These are phyloP conservation scores for Rossbeevera mucosa DNA, from an alignment of 768 basidiomycete species.

Conservation along the genomic window DNA sequence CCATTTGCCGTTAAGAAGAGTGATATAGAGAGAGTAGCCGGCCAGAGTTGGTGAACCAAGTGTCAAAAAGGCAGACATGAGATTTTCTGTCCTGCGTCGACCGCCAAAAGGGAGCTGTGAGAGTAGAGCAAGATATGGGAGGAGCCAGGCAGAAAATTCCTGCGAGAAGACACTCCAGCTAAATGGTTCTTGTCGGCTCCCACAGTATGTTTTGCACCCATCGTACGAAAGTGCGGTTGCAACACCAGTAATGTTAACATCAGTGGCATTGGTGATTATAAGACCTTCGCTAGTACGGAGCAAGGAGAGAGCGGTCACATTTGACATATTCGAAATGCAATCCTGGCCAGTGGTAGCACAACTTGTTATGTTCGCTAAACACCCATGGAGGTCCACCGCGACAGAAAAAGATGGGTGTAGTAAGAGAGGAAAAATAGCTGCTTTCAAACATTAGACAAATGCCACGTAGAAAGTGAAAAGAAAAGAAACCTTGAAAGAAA, in stretches of 20 bases:
- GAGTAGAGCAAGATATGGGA: conserved; percentile 46
- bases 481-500: conserved; percentile 4
- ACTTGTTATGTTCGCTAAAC: conserved; percentile 4
- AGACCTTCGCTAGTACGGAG: conserved; percentile 11
- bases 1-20: conserved; percentile 43
- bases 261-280: neutral
- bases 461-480: neutral
- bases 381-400: conserved; percentile 12
- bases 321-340: conserved; percentile 5
- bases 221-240: conserved; percentile 11
- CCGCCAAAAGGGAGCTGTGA: conserved; percentile 49
- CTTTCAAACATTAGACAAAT: conserved; percentile 6
- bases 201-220: conserved; percentile 10
- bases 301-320: conserved; percentile 8
- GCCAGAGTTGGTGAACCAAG: conserved; percentile 44
- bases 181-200: conserved; percentile 12
- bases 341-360: neutral
- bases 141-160: conserved; percentile 41
- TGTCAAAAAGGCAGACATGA: conserved; percentile 39
- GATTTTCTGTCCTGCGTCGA: conserved; percentile 36
- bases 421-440: neutral
- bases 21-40: conserved; percentile 41
- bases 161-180: conserved; percentile 27
- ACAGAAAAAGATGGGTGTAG: neutral
- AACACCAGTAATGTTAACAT: neutral